Base-by-base conservation (phyloP, 106 monocot species). In the Vanilla planifolia region DNA sequence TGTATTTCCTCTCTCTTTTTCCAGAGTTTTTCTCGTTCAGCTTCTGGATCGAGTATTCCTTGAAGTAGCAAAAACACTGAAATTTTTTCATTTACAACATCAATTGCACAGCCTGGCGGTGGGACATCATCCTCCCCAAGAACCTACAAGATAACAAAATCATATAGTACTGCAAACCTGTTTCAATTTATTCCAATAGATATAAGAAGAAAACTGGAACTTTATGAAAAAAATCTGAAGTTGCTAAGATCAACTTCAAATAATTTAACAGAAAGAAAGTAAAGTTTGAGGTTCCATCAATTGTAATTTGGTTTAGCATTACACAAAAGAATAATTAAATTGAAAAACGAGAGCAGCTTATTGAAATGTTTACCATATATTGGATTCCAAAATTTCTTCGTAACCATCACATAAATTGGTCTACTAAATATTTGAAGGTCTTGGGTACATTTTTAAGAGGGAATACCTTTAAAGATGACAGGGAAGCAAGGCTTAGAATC, bases 401-500 rank as follows among this genome's bases (percentile, higher is more conserved):
- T 22, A 47, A 47, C 47, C 47, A 47, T 3, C 8, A 21, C 8
- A 21, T 6, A 47, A 22, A 47, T 2, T 47, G n/a, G n/a, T n/a
- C 6, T 47, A 48, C 24, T 6, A 24, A 22, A 23, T 24, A 48
- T 48, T 48, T 48, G 10, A 17, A 9, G 19, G 8, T 13, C 5
- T 13, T 16, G 17, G 7, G 17, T n/a, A n/a, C n/a, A n/a, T n/a
- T n/a, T n/a, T n/a, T n/a, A n/a, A 10, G 28, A 6, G 22, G 48
- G 8, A 10, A 37, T 79, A 98, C 96, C 91, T 91, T 77, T 25
- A 98, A 45, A 45, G 81, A 85, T 51, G 87, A 87, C 33, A 98
- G 41, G 45, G 82, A 74, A 65, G 84, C 81, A 70, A 98, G 92
- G 60, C 85, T 92, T 14, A 70, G 32, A n/a, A 98, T 98, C 69